phyloP scores from a whole-genome alignment of 768 basidiomycete genomes.

The Amanita fuliginea region DNA sequence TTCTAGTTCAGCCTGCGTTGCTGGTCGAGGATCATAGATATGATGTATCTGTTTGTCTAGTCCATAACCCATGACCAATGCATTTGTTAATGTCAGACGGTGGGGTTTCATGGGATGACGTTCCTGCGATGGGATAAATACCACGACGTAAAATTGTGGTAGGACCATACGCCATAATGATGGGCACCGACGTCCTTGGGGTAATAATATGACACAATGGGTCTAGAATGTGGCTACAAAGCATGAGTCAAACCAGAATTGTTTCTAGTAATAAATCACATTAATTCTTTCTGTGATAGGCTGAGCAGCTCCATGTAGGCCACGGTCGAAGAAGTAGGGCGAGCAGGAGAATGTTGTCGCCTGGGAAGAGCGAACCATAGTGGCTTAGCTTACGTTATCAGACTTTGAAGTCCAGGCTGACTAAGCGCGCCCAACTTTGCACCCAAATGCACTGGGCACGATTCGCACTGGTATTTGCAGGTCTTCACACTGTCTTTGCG shows the following conservation, averaged over 20 bases:
- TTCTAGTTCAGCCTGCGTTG: conserved; percentile 83
- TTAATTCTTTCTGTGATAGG: conserved; percentile 74
- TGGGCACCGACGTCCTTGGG: conserved; percentile 90
- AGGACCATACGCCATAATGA: conserved; percentile 79
- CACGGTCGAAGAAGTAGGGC: conserved; percentile 70
- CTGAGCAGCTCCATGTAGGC: conserved; percentile 56
- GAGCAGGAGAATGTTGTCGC: conserved; percentile 60
- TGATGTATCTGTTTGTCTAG: conserved; percentile 91
- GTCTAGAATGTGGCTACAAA: conserved; percentile 58
- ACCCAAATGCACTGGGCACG: not conserved
- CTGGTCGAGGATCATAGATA: conserved; percentile 81
- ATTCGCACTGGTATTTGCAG: not conserved
- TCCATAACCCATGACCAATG: conserved; percentile 92
- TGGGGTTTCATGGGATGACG: conserved; percentile 99
- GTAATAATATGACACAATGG: conserved; percentile 93
- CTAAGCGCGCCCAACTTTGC: not conserved
- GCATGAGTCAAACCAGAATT: not conserved
- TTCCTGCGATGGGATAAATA: conserved; percentile 44
- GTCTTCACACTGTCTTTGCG: conserved; percentile 18
- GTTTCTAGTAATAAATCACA: conserved; percentile 28
- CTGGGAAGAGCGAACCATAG: conserved; percentile 36
- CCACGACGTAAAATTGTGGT: not conserved
- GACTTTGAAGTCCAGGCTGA: not conserved
- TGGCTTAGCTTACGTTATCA: not conserved
- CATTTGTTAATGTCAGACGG: conserved; percentile 89